phyloP scores from a whole-genome alignment of 495 filamentous ascomycete species.

The Darksidea phi region DNA sequence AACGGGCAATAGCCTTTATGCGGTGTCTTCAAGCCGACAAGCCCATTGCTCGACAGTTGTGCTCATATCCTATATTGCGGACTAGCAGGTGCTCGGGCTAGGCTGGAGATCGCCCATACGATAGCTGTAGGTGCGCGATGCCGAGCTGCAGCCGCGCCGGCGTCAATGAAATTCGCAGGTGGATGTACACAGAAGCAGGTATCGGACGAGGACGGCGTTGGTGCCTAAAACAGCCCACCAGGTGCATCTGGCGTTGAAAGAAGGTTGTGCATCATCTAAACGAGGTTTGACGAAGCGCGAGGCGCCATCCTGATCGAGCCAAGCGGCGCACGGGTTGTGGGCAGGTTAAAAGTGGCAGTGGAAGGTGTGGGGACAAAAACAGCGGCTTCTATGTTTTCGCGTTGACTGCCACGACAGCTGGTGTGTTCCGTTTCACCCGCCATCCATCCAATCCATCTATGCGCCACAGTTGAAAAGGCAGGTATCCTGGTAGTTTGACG shows the following conservation, averaged over 20 bases:
- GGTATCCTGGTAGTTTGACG: background rate
- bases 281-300: background rate
- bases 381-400: background rate
- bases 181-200: too few species aligned
- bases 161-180: too few species aligned
- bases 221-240: too few species aligned
- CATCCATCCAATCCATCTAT: constrained; percentile 13
- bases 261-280: constrained; percentile 24
- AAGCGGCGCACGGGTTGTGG: background rate
- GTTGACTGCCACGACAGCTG: background rate
- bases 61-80: constrained; percentile 30
- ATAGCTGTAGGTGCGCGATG: constrained; percentile 6
- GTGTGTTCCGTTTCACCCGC: constrained; percentile 10
- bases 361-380: constrained; percentile 4
- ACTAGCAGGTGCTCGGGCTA: constrained; percentile 6
- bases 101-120: constrained; percentile 14
- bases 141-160: constrained; percentile 15
- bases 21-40: constrained; percentile 3
- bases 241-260: constrained; percentile 17
- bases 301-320: background rate
- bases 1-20: background rate
- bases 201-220: background rate
- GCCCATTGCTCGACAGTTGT: background rate
- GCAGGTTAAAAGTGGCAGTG: background rate
- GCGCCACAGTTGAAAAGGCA: constrained; percentile 9